These are phyloP conservation scores for Umbelopsis ramanniana DNA, from an alignment of 192 early-diverging fungal genomes.

Conservation along the genomic window DNA sequence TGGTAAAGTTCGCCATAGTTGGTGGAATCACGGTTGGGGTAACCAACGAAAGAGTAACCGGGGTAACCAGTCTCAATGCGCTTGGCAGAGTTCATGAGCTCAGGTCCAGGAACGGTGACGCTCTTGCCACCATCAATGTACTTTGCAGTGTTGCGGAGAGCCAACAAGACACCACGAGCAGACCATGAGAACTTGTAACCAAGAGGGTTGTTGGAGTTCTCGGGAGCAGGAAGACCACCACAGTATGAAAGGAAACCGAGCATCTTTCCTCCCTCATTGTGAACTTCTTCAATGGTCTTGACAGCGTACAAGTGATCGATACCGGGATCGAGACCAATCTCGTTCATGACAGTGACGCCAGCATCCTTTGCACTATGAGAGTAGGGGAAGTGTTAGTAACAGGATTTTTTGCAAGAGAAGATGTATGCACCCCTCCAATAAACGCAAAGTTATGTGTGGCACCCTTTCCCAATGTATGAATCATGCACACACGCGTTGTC, in stretches of 20 bases:
- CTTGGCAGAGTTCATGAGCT: slow-evolving; percentile 92
- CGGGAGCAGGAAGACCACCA: slow-evolving; percentile 97
- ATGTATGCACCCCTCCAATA: too few relatives aligned
- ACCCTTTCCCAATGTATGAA: too few relatives aligned
- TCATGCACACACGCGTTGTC: not conserved
- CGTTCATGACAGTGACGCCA: slow-evolving; percentile 93
- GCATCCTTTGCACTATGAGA: slow-evolving; percentile 75
- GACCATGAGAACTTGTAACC: slow-evolving; percentile 99
- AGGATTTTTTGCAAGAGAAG: not conserved
- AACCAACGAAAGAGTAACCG: slow-evolving; percentile 93
- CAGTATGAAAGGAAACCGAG: slow-evolving; percentile 93
- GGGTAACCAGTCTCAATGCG: slow-evolving; percentile 91
- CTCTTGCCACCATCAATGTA: slow-evolving; percentile 90
- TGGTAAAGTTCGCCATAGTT: slow-evolving; percentile 92
- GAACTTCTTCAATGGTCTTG: slow-evolving; percentile 91
- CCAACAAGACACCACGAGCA: slow-evolving; percentile 96
- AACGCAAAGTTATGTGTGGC: too few relatives aligned
- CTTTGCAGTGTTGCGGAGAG: slow-evolving; percentile 91
- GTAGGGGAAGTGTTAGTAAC: not conserved
- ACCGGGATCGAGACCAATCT: slow-evolving; percentile 98
- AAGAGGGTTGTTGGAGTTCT: slow-evolving; percentile 95
- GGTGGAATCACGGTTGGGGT: slow-evolving; percentile 97
- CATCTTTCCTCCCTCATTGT: slow-evolving; percentile 79
- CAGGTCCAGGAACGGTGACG: slow-evolving; percentile 78
- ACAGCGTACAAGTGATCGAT: slow-evolving; percentile 95